Conservation (phyloP, 495 filamentous ascomycete species). For the Annulohypoxylon nitens region DNA sequence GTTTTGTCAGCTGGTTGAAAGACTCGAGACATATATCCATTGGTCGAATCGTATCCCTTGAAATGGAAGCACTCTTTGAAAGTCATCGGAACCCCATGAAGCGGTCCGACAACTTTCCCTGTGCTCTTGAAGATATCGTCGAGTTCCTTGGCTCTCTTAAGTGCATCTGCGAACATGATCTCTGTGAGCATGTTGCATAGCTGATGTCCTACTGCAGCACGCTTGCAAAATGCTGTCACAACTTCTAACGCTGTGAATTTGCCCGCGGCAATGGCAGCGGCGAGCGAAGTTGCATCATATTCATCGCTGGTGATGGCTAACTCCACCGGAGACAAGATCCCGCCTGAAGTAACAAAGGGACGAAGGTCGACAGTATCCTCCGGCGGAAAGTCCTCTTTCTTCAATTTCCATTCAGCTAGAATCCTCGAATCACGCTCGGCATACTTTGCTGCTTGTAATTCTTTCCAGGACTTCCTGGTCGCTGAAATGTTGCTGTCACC, state of each 20-base stretch:
- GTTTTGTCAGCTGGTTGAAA: slow-evolving; percentile 61
- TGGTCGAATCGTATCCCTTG: slow-evolving; percentile 67
- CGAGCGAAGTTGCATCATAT: slow-evolving; percentile 43
- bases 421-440: slow-evolving; percentile 42
- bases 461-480: slow-evolving; percentile 43
- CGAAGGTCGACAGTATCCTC: slow-evolving; percentile 43
- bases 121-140: slow-evolving; percentile 65
- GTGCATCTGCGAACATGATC: slow-evolving; percentile 71
- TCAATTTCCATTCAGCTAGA: slow-evolving; percentile 46
- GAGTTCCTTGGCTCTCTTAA: slow-evolving; percentile 67
- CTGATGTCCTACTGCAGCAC: slow-evolving; percentile 59
- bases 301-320: slow-evolving; percentile 36
- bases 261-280: slow-evolving; percentile 39
- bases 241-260: slow-evolving; percentile 60
- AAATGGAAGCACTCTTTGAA: slow-evolving; percentile 76
- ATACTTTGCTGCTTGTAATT: slow-evolving; percentile 41
- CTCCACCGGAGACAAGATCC: slow-evolving; percentile 37
- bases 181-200: slow-evolving; percentile 66
- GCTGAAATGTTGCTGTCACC: slow-evolving; percentile 5
- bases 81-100: slow-evolving; percentile 77
- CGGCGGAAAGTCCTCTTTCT: slow-evolving; percentile 31
- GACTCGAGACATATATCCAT: slow-evolving; percentile 69
- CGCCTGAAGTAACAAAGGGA: slow-evolving; percentile 32
- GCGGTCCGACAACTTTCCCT: slow-evolving; percentile 67
- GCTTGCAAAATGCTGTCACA: slow-evolving; percentile 63